These are phyloP conservation scores for Leishmania lainsoni DNA, from an alignment of 208 protist genomes.

Conservation along the genomic window DNA sequence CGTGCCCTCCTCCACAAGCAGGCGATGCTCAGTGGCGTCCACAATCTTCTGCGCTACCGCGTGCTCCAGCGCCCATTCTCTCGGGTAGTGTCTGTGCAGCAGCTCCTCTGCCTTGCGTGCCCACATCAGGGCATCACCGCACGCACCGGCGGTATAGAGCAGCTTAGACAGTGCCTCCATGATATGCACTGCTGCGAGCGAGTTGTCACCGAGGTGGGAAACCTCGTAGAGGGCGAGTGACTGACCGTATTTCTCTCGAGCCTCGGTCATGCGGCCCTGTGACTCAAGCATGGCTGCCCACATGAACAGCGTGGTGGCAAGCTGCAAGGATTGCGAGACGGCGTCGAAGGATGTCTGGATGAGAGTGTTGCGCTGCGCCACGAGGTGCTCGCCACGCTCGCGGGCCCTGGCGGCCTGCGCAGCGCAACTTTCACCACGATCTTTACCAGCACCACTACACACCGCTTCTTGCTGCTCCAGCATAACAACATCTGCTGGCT, in stretches of 20 bases:
- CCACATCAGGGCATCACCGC: slow-evolving; percentile 58
- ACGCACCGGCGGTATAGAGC: slow-evolving; percentile 46
- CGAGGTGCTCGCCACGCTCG: slow-evolving; percentile 5
- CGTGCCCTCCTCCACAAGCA: slow-evolving; percentile 47
- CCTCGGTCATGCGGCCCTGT: slow-evolving; percentile 30
- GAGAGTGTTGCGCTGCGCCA: slow-evolving; percentile 25
- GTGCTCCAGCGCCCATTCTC: slow-evolving; percentile 47
- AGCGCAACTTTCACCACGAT: background rate
- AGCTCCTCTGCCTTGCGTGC: slow-evolving; percentile 33
- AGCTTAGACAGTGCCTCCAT: slow-evolving; percentile 47
- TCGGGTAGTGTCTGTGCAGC: slow-evolving; percentile 38
- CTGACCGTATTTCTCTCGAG: slow-evolving; percentile 46
- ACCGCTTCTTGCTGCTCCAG: slow-evolving; percentile 18
- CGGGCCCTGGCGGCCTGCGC: slow-evolving; percentile 1
- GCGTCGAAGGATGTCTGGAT: slow-evolving; percentile 29
- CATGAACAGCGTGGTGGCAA: slow-evolving; percentile 30
- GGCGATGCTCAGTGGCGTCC: slow-evolving; percentile 31
- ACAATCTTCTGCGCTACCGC: slow-evolving; percentile 31
- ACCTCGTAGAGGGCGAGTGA: slow-evolving; percentile 55
- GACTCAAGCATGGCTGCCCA: slow-evolving; percentile 45
- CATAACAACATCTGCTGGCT: slow-evolving; percentile 46
- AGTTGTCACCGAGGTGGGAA: slow-evolving; percentile 27
- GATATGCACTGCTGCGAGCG: slow-evolving; percentile 37
- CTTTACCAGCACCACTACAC: slow-evolving; percentile 2
- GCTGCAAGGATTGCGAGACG: slow-evolving; percentile 10